A percentile compares a stretch with the other conserved stretches of the same genome.
Evolutionary conservation across 495 filamentous ascomycete genomes (phyloP).

Genomic region (Aspergillus ellipticus): DNA sequence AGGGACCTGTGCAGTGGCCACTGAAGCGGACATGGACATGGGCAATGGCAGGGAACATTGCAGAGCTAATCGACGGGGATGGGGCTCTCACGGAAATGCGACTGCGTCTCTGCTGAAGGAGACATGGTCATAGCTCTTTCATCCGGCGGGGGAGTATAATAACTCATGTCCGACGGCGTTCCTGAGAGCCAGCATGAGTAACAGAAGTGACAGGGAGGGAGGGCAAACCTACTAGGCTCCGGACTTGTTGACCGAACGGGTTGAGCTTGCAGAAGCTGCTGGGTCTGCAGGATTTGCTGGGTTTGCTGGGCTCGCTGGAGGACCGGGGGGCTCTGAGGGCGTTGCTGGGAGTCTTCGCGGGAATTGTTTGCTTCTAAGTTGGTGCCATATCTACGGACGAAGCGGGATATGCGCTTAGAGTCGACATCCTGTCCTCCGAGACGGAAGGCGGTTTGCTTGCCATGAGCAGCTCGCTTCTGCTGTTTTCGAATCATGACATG

Average conservation of each 20-base stretch:
- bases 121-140: conserved; percentile 32
- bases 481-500: conserved; percentile 44
- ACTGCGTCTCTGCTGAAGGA: conserved; percentile 28
- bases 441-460: conserved; percentile 42
- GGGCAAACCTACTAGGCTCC: conserved; percentile 29
- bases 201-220: not conserved
- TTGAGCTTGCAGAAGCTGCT: not conserved
- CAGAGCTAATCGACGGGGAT: not conserved
- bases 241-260: conserved; percentile 22
- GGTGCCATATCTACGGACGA: conserved; percentile 33
- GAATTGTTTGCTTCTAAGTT: conserved; percentile 20
- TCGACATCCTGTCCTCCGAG: conserved; percentile 37
- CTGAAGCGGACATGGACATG: not conserved
- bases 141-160: conserved; percentile 38
- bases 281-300: not conserved
- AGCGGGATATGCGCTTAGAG: conserved; percentile 36
- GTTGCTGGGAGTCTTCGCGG: conserved; percentile 18
- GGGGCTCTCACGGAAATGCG: conserved; percentile 27
- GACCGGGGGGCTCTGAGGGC: not conserved
- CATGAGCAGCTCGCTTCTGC: conserved; percentile 38
- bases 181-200: conserved; percentile 17
- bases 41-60: not conserved
- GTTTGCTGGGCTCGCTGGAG: not conserved
- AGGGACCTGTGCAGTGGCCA: not conserved
- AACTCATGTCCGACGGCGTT: conserved; percentile 44